phyloP scores from a whole-genome alignment of 352 stramenopile genomes.

The Globisporangium nagaii region DNA sequence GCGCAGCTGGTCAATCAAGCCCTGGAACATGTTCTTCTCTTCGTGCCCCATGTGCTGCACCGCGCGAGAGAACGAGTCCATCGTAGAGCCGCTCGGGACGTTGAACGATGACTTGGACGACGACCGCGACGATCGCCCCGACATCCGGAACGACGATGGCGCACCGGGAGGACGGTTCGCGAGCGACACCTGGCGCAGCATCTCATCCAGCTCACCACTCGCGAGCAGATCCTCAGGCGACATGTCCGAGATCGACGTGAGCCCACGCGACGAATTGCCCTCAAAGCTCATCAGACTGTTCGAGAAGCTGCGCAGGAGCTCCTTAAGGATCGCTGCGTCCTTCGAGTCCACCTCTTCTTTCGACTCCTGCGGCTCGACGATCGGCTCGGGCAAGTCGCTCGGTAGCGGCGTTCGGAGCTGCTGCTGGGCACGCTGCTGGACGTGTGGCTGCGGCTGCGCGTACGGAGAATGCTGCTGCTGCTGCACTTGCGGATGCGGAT shows the following conservation, averaged over 20 bases:
- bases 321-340: conserved; percentile 61
- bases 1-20: conserved; percentile 42
- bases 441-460: background rate
- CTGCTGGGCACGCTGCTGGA: conserved; percentile 16
- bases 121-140: conserved; percentile 37
- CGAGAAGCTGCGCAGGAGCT: conserved; percentile 59
- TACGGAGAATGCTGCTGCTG: background rate
- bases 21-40: conserved; percentile 63
- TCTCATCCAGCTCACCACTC: conserved; percentile 77
- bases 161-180: conserved; percentile 29
- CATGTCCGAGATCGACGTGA: conserved; percentile 67
- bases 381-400: conserved; percentile 49
- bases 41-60: conserved; percentile 51
- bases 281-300: conserved; percentile 67
- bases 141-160: conserved; percentile 37
- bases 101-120: conserved; percentile 11
- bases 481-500: background rate
- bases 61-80: conserved; percentile 46
- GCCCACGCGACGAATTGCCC: conserved; percentile 27
- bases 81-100: conserved; percentile 10
- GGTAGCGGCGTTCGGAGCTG: conserved; percentile 14
- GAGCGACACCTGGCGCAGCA: conserved; percentile 67
- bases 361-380: conserved; percentile 54
- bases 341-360: conserved; percentile 58
- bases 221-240: conserved; percentile 70